A percentile compares a stretch with the other conserved stretches of the same genome.
These are phyloP conservation scores for Niebla homalea DNA, from an alignment of 495 filamentous ascomycete genomes.

Conservation along the genomic window DNA sequence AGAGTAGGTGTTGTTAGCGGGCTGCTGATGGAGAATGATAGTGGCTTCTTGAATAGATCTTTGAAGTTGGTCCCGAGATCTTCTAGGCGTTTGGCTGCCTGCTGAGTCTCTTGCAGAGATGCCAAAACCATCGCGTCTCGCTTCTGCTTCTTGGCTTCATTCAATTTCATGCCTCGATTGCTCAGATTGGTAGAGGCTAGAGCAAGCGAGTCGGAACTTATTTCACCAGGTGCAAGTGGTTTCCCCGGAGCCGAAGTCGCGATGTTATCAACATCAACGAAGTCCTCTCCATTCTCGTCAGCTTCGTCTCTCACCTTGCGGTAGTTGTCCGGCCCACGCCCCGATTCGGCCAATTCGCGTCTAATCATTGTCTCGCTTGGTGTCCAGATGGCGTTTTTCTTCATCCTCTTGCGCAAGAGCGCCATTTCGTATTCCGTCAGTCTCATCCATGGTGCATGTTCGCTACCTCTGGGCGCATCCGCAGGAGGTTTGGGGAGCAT, in stretches of 20 bases:
- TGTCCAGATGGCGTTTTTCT: slow-evolving; percentile 94
- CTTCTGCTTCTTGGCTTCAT: slow-evolving; percentile 86
- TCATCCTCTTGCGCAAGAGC: slow-evolving; percentile 86
- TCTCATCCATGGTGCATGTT: slow-evolving; percentile 76
- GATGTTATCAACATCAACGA: slow-evolving; percentile 43
- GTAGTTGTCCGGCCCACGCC: slow-evolving; percentile 66
- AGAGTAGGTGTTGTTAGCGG: slow-evolving; percentile 1
- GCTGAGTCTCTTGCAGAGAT: slow-evolving; percentile 43
- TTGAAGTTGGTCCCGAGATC: slow-evolving; percentile 39
- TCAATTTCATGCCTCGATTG: slow-evolving; percentile 82
- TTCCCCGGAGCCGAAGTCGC: slow-evolving; percentile 32
- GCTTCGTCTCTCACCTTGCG: slow-evolving; percentile 53
- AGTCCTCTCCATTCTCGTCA: slow-evolving; percentile 51
- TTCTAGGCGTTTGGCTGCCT: slow-evolving; percentile 43
- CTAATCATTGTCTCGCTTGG: slow-evolving; percentile 95
- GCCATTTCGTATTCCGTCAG: slow-evolving; percentile 88
- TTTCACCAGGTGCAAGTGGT: slow-evolving; percentile 35
- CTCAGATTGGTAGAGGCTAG: slow-evolving; percentile 38
- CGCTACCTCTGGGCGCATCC: slow-evolving; percentile 59
- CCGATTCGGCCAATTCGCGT: slow-evolving; percentile 63
- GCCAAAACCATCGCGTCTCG: slow-evolving; percentile 57
- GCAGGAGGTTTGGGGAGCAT: slow-evolving; percentile 64
- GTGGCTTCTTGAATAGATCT: slow-evolving; percentile 24
- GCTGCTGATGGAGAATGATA: slow-evolving; percentile 3
- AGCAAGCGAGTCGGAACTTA: slow-evolving; percentile 30